Evolutionary conservation across 176 grass and related monocot genomes (phyloP), one percentile per base, ranked within the genome.

Genomic region (Aegilops speltoides): DNA sequence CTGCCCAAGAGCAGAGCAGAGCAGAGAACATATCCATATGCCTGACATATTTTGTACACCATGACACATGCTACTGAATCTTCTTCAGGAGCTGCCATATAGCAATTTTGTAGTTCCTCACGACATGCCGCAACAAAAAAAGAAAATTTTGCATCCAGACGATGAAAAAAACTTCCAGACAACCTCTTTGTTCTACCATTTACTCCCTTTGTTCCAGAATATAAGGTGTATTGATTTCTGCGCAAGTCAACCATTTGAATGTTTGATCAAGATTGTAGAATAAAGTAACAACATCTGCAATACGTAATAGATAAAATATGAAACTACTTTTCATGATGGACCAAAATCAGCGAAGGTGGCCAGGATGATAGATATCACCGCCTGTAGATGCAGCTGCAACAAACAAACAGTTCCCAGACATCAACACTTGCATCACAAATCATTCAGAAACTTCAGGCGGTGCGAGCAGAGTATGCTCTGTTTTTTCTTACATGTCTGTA

Each of bases 321-420:
- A 29, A 29, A 29, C 29, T 29, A 29, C 29, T 29, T 29, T 29
- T 72, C 60, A 89, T 25, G 33, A 98, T 82, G 20, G 91, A 95
- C 93, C 96, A 10, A 98, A 98, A 26, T 93, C 91, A 17, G 93
- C 88, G 64, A 98, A 98, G 28, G 93, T 98, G 29, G 96, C 93
- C 15, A 95, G 84, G 79, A 98, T 92, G 87, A 98, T 94, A 4
- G 96, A 92, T 79, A 98, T 98, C 78, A 95, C 90, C 0, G 84
- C 82, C 76, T 95, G 93, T 86, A 98, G 64, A 87, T 92, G 91
- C 45, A 95, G 88, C 96, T 98, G 90, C 43, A 88, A 95, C 85
- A 60, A 89, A 83, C 29, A 31, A 88, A 83, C 29, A 31, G 10
- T 7, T 56, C 7, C 29, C 28, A 38, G 13, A 26, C 14, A 54